phyloP scores from a whole-genome alignment of 148 eudicot genomes.

The Rhododendron simsii region DNA sequence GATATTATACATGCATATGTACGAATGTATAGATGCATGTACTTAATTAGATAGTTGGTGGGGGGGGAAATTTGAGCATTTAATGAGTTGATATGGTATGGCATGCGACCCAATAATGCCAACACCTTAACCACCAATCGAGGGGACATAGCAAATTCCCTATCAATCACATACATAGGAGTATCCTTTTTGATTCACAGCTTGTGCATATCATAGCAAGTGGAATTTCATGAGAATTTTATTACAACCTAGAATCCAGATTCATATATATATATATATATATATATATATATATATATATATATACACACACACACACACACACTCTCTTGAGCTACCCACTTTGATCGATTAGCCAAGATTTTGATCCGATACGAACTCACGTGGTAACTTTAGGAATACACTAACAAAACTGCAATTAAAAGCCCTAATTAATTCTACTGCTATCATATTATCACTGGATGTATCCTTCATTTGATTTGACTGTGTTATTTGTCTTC shows the following conservation, averaged over 20 bases:
- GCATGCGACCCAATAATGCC: background rate
- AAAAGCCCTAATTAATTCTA: too few relatives aligned
- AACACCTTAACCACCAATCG: conserved; percentile 13
- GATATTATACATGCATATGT: too few relatives aligned
- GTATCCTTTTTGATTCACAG: background rate
- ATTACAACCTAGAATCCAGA: background rate
- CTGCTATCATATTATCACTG: too few relatives aligned
- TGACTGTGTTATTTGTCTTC: too few relatives aligned
- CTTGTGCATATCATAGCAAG: background rate
- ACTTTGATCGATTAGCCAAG: background rate
- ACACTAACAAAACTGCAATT: too few relatives aligned
- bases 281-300: too few relatives aligned
- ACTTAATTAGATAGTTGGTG: conserved; percentile 6
- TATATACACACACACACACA: too few relatives aligned
- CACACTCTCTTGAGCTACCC: background rate
- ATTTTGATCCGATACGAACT: background rate
- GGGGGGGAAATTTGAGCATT: conserved; percentile 10
- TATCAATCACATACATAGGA: background rate
- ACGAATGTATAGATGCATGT: background rate
- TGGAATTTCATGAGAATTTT: background rate
- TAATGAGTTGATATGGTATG: background rate
- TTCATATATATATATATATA: background rate
- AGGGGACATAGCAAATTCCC: background rate
- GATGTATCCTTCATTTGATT: too few relatives aligned
- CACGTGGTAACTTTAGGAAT: too few relatives aligned